Evolutionary conservation across 345 rosid species (phyloP), one percentile per base, ranked within the genome.

Genomic region (Pistacia vera): DNA sequence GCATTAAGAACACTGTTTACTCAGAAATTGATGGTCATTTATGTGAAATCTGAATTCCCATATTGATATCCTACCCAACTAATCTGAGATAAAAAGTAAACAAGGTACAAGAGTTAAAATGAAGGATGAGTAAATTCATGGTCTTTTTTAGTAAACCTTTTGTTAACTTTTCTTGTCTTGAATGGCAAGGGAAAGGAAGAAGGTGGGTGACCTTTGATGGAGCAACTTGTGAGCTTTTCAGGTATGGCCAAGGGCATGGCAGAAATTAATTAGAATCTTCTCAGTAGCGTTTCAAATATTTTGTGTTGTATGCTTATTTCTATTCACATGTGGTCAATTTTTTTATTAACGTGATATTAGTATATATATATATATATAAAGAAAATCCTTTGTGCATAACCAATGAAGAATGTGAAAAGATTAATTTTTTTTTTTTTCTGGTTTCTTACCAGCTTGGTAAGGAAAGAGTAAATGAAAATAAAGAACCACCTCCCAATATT

Each of bases 101-200:
- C 63, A 70, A 52, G 35, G 70, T 4, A 22, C 22, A 55, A 70
- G 66, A 17, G 25, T 69, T 9, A 6, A 10, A 65, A 65, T 30
- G 44, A 54, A 22, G 48, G 73, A 64, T 38, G 20, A 56, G 35
- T 63, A 33, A 61, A 61, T 55, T 61, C 54, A 36, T 49, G 62
- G 28, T 63, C 59, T 70, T 5, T 74, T 62, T 35, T 13, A 41
- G 75, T 35, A 52, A 54, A 70, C 59, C 35, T 58, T 72, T 65
- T 77, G 3, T 59, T 59, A 48, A 51, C 61, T 63, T 75, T 76
- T 60, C 16, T 16, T 80, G 77, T 22, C 82, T 72, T 85, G 30
- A 67, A 65, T 62, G 77, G 64, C 18, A 85, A 78, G 82, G 54
- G 0, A 51, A n/a, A 63, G 35, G 49, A 44, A 68, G 46, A 38